Evolutionary conservation across 2,329 filamentous ascomycete genomes (phyloP).

Genomic region (Fonsecaea pugnacius): DNA sequence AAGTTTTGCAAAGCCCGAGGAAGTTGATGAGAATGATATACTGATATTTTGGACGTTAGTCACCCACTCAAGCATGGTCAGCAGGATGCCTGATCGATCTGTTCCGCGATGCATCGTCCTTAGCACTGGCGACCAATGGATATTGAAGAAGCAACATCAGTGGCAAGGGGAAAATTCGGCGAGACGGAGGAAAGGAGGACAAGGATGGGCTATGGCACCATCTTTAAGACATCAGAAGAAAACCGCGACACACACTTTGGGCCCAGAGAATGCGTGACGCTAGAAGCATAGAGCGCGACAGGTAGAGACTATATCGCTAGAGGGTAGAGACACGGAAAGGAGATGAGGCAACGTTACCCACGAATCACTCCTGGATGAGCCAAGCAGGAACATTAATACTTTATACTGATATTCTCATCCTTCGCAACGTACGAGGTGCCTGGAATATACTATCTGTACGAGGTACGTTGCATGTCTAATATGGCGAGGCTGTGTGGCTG

Average conservation of each 20-base stretch:
- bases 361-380: not conserved
- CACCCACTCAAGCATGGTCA: constrained; percentile 95
- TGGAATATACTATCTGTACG: no score
- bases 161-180: not conserved
- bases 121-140: constrained; percentile 25
- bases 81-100: constrained; percentile 92
- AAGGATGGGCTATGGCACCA: not conserved
- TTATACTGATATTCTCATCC: not conserved
- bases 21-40: not conserved
- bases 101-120: constrained; percentile 77
- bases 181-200: constrained; percentile 1
- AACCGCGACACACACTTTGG: constrained; percentile 1
- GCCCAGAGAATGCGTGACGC: not conserved
- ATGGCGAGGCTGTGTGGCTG: not conserved
- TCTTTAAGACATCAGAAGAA: not conserved
- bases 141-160: constrained; percentile 2
- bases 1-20: constrained; percentile 47
- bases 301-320: not conserved
- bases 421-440: no score
- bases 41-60: constrained; percentile 54
- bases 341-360: not conserved
- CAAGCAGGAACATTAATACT: not conserved
- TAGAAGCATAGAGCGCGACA: constrained; percentile 1
- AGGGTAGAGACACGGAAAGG: not conserved
- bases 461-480: not conserved